Percentiles rank a stretch among this genome's conserved stretches.
phyloP scores from a whole-genome alignment of 495 filamentous ascomycete genomes.

The Penicillium dipodomyicola region DNA sequence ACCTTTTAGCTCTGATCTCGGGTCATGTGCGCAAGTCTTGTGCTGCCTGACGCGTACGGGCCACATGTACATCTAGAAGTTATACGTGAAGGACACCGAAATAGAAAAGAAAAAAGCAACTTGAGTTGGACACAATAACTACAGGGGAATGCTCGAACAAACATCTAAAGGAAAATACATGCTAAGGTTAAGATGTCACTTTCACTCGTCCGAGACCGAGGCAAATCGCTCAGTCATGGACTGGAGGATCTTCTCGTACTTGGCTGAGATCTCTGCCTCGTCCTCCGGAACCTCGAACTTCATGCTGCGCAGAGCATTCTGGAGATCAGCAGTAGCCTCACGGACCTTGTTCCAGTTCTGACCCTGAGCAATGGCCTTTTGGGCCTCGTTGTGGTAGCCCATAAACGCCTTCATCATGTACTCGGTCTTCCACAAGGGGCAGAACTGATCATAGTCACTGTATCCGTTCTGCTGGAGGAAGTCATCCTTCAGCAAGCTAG shows the following conservation, averaged over 20 bases:
- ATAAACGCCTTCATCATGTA: slow-evolving; percentile 99
- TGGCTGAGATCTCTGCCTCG: slow-evolving; percentile 69
- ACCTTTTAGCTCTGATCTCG: not conserved
- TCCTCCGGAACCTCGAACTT: slow-evolving; percentile 93
- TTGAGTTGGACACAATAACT: slow-evolving; percentile 33
- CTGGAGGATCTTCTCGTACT: slow-evolving; percentile 91
- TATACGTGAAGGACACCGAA: not conserved
- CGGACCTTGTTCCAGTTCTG: slow-evolving; percentile 88
- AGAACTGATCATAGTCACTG: slow-evolving; percentile 98
- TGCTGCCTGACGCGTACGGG: slow-evolving; percentile 4
- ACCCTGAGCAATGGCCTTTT: slow-evolving; percentile 90
- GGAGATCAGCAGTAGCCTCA: slow-evolving; percentile 84
- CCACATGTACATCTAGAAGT: slow-evolving; percentile 2
- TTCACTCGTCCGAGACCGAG: slow-evolving; percentile 85
- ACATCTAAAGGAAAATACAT: slow-evolving; percentile 25
- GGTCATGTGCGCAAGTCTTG: not conserved
- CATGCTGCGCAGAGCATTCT: slow-evolving; percentile 77
- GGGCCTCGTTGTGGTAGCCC: slow-evolving; percentile 94
- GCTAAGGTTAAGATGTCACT: slow-evolving; percentile 19
- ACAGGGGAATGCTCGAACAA: slow-evolving; percentile 41
- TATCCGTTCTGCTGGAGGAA: slow-evolving; percentile 99
- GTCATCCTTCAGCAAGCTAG: slow-evolving; percentile 92
- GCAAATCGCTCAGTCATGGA: slow-evolving; percentile 95
- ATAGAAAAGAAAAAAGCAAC: slow-evolving; percentile 11
- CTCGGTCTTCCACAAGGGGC: slow-evolving; percentile 97